phyloP scores from a whole-genome alignment of 1,139 yeast genomes.

The Hansenula anomala region DNA sequence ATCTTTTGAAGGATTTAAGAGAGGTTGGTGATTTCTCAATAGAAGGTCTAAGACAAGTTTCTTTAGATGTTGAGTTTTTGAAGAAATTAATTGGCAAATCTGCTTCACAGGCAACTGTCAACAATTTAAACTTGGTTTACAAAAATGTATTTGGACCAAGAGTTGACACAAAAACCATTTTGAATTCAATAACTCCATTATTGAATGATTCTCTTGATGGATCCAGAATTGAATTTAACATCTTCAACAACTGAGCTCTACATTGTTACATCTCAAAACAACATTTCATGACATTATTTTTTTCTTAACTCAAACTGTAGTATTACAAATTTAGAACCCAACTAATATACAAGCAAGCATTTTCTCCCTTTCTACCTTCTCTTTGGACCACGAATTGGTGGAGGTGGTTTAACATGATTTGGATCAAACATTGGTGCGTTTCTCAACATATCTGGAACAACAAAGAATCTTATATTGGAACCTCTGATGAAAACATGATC shows the following conservation, averaged over 20 bases:
- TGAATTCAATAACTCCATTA: slow-evolving; percentile 8
- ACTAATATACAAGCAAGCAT: neutral
- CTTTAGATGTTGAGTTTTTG: slow-evolving; percentile 35
- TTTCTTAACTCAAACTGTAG: neutral
- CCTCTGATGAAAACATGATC: slow-evolving; percentile 91
- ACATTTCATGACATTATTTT: neutral
- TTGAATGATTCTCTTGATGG: slow-evolving; percentile 14
- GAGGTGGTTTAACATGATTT: slow-evolving; percentile 62
- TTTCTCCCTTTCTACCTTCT: slow-evolving; percentile 23
- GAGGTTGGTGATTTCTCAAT: slow-evolving; percentile 27
- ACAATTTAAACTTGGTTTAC: slow-evolving; percentile 18
- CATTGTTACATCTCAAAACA: too few species aligned
- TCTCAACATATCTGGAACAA: slow-evolving; percentile 82
- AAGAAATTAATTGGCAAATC: slow-evolving; percentile 22
- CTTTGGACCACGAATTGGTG: slow-evolving; percentile 65
- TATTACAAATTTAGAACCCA: neutral
- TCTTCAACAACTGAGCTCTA: slow-evolving; percentile 15
- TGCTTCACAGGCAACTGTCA: slow-evolving; percentile 10
- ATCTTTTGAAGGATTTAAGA: slow-evolving; percentile 40
- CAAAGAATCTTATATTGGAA: slow-evolving; percentile 78
- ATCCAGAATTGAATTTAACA: slow-evolving; percentile 17
- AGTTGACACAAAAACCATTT: slow-evolving; percentile 5
- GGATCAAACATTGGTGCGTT: slow-evolving; percentile 85
- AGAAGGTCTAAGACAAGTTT: slow-evolving; percentile 30
- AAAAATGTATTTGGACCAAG: slow-evolving; percentile 9